Base-by-base conservation (phyloP, 768 basidiomycete species). In the Sporobolomyces pararoseus region DNA sequence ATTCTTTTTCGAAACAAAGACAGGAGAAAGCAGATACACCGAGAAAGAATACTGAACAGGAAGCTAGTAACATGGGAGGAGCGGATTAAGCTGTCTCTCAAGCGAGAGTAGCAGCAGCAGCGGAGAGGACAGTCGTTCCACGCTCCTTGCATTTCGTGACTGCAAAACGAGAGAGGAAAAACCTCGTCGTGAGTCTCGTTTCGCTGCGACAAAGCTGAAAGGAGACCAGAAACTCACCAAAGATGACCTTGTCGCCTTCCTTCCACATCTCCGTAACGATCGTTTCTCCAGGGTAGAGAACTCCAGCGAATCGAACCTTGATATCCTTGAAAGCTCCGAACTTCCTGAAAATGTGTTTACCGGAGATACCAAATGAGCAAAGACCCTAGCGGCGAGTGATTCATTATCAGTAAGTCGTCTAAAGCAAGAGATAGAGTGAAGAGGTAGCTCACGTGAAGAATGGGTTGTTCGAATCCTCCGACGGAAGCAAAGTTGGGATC, bases 181-280 rank as follows among this genome's bases (percentile, higher is more conserved):
- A 37, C 65, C 44, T 57, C n/a, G n/a, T 2, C 16, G 13, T 27
- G 27, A 29, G 46, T 7, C 32, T 63, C 34, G 29, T 27, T 23
- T 65, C 35, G 61, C 27, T 66, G 39, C 32, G n/a, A 14, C 49
- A 31, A 47, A 21, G 2, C 13, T 31, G 19, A 21, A 23, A 27
- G 34, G 1, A 17, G 17, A n/a, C 5, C 27, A 0, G 35, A 9
- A 1, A 84, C 91, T 78, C 75, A 96, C 92, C 82, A 79, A 99
- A 99, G 58, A 97, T 86, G 63, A 98, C 87, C 80, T 87, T 96
- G 70, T 84, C 80, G 3, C 88, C 90, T 75, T 96, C 92, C 79
- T 93, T 96, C 96, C 96, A 99, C 95, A 98, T 97, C 78, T 91
- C 87, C 0, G 95, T 99, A 19, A 92, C 83, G 61, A 98, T 84